Percentiles rank a stretch among this genome's conserved stretches.
These are phyloP conservation scores for Geotrichum macrosporum DNA, from an alignment of 1,139 yeast genomes.

Conservation along the genomic window DNA sequence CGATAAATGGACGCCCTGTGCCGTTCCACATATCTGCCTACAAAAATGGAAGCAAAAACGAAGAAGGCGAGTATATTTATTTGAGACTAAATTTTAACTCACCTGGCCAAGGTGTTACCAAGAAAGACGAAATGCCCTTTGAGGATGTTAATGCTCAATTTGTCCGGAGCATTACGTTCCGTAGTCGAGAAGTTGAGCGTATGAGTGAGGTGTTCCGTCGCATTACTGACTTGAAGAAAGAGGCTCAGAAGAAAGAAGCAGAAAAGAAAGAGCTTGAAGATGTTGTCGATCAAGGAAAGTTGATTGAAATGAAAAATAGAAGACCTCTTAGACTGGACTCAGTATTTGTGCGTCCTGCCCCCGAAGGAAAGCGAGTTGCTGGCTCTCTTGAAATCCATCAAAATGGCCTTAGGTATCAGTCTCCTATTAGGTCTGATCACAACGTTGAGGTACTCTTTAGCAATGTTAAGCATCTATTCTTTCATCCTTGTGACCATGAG, in stretches of 20 bases:
- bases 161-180: slow-evolving; percentile 77
- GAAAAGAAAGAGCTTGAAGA: slow-evolving; percentile 92
- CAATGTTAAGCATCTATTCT: slow-evolving; percentile 87
- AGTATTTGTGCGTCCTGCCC: slow-evolving; percentile 90
- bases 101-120: slow-evolving; percentile 76
- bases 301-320: slow-evolving; percentile 72
- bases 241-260: slow-evolving; percentile 81
- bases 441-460: slow-evolving; percentile 82
- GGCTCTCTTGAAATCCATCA: slow-evolving; percentile 91
- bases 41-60: slow-evolving; percentile 91
- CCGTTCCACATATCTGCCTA: slow-evolving; percentile 95
- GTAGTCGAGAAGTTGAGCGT: slow-evolving; percentile 88
- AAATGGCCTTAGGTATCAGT: slow-evolving; percentile 91
- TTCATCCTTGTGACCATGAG: slow-evolving; percentile 96
- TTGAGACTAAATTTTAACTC: slow-evolving; percentile 87
- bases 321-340: slow-evolving; percentile 84
- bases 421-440: slow-evolving; percentile 76
- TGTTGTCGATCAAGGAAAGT: slow-evolving; percentile 86
- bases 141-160: slow-evolving; percentile 76
- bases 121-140: slow-evolving; percentile 75
- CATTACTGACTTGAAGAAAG: slow-evolving; percentile 88
- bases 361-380: slow-evolving; percentile 91
- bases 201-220: slow-evolving; percentile 88
- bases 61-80: slow-evolving; percentile 93
- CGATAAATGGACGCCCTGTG: slow-evolving; percentile 93